Conservation (phyloP, 2,329 filamentous ascomycete genomes). For the Ampelomyces quisqualis region DNA sequence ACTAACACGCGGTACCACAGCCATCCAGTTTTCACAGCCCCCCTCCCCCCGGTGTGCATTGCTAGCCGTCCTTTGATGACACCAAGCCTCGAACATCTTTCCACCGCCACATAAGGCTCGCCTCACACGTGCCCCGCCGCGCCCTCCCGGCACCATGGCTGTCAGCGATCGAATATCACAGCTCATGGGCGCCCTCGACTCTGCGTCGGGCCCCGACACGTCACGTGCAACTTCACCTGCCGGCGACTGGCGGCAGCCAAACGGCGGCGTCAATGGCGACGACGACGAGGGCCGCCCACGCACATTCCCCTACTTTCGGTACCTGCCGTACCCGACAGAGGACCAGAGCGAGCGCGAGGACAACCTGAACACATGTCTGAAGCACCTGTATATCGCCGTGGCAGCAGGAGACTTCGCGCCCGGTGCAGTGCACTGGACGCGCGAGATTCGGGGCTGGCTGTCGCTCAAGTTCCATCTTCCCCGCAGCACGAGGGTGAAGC, state of each 20-base stretch:
- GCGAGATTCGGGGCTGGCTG: constrained; percentile 93
- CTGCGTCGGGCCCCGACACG: constrained; percentile 62
- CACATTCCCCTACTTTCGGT: constrained; percentile 89
- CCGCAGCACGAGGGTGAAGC: constrained; percentile 74
- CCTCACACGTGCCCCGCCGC: constrained; percentile 8
- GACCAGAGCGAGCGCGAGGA: constrained; percentile 73
- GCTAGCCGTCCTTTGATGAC: constrained; percentile 30
- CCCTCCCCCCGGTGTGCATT: constrained; percentile 16
- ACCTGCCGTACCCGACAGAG: constrained; percentile 87
- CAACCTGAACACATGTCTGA: constrained; percentile 83
- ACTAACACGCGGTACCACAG: constrained; percentile 18
- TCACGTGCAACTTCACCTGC: constrained; percentile 87
- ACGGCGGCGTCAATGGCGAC: constrained; percentile 50
- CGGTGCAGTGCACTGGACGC: constrained; percentile 93
- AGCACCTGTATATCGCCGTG: constrained; percentile 88
- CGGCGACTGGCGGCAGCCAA: constrained; percentile 56
- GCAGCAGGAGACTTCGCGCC: constrained; percentile 92
- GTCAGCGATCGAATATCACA: constrained; percentile 46
- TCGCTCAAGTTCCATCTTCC: constrained; percentile 97
- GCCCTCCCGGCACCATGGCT: constrained; percentile 37
- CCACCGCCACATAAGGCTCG: constrained; percentile 18
- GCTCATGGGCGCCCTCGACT: constrained; percentile 44
- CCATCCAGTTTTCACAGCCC: constrained; percentile 6
- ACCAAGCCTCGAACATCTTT: constrained; percentile 11
- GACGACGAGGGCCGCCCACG: constrained; percentile 68